A percentile compares a stretch with the other conserved stretches of the same genome.
phyloP scores from a whole-genome alignment of 495 filamentous ascomycete species.

The Trichoderma virens region DNA sequence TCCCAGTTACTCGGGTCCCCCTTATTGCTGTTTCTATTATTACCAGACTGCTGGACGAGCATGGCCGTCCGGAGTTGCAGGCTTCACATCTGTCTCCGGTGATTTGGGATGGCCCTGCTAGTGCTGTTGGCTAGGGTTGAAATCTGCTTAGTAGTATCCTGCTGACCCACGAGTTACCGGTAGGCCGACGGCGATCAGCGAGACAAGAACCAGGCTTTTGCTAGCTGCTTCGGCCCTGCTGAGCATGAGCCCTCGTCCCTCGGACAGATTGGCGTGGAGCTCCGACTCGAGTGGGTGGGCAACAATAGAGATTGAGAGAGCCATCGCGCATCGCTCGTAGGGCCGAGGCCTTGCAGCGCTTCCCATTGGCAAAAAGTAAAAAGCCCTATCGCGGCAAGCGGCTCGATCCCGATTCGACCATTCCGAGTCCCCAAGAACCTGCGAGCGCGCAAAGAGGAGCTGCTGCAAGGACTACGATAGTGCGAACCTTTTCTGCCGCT shows the following conservation, averaged over 20 bases:
- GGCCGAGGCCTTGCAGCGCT: neutral
- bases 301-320: neutral
- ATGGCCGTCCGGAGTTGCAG: neutral
- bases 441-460: neutral
- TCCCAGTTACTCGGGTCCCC: neutral
- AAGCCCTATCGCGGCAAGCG: neutral
- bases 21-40: neutral
- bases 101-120: slow-evolving; percentile 7
- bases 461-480: neutral
- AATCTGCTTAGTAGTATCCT: neutral
- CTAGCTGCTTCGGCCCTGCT: no score
- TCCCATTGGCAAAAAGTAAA: neutral
- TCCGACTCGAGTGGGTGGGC: neutral
- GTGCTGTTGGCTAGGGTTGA: neutral
- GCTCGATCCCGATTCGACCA: neutral
- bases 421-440: neutral
- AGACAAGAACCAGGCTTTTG: neutral
- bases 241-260: no score
- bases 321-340: neutral
- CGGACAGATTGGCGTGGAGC: neutral
- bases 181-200: slow-evolving; percentile 6
- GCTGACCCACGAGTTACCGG: slow-evolving; percentile 3
- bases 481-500: neutral
- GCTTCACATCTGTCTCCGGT: neutral
- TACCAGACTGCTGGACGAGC: neutral